Evolutionary conservation across 2,329 filamentous ascomycete species (phyloP).

Genomic region (Neonectria neomacrospora): DNA sequence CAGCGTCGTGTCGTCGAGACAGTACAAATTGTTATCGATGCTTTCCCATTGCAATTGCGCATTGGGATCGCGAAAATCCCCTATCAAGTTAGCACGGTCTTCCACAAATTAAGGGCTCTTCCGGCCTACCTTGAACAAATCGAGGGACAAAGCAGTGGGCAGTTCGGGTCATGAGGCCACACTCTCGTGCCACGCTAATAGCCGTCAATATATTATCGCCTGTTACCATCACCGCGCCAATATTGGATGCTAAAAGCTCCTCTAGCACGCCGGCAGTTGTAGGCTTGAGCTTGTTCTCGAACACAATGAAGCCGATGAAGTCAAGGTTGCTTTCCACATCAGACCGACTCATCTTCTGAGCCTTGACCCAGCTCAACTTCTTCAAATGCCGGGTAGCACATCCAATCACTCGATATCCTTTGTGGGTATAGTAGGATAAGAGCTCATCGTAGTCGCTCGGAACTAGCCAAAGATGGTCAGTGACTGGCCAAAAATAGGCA

Average conservation of each 20-base stretch:
- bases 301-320: slow-evolving; percentile 96
- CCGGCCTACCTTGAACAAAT: slow-evolving; percentile 74
- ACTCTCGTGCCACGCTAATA: slow-evolving; percentile 94
- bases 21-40: slow-evolving; percentile 85
- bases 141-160: slow-evolving; percentile 94
- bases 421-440: slow-evolving; percentile 90
- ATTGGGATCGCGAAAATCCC: slow-evolving; percentile 77
- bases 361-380: slow-evolving; percentile 91
- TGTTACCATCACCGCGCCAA: slow-evolving; percentile 94
- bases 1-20: slow-evolving; percentile 82
- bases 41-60: slow-evolving; percentile 89
- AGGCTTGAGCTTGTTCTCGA: slow-evolving; percentile 97
- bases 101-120: background rate
- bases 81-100: slow-evolving; percentile 50
- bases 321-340: slow-evolving; percentile 87
- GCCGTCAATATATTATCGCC: slow-evolving; percentile 98
- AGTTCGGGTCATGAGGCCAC: slow-evolving; percentile 80
- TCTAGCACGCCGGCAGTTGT: slow-evolving; percentile 83
- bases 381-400: slow-evolving; percentile 90
- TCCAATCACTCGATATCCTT: slow-evolving; percentile 95
- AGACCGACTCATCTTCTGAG: slow-evolving; percentile 89
- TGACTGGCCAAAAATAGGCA: too few relatives aligned
- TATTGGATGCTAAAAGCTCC: slow-evolving; percentile 84
- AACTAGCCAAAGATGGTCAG: slow-evolving; percentile 58
- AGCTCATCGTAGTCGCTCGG: slow-evolving; percentile 91